Conservation (phyloP, 129 eudicot species). For the Tanacetum coccineum region DNA sequence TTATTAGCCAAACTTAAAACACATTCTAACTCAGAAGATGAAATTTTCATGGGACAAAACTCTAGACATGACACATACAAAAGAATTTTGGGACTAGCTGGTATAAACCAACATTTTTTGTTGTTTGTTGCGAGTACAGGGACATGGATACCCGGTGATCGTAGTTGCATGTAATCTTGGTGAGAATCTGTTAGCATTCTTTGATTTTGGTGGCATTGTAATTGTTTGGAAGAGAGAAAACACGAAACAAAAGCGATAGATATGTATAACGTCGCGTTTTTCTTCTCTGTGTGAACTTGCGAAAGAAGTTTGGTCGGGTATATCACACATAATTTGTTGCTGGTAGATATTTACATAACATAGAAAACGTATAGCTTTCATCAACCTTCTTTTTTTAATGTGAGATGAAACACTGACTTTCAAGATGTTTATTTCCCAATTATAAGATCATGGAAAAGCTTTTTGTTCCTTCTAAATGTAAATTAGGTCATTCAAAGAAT, state of each 20-base stretch:
- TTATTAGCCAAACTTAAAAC: not conserved
- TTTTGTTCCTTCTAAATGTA: not conserved
- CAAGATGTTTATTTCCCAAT: not conserved
- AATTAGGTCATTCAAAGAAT: not conserved
- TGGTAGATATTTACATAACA: not conserved
- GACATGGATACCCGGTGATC: slow-evolving; percentile 89
- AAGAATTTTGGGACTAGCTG: not conserved
- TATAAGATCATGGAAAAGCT: not conserved
- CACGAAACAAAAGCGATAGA: slow-evolving; percentile 39
- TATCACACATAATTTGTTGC: not conserved
- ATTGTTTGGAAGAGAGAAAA: slow-evolving; percentile 98
- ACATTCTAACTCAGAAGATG: not conserved
- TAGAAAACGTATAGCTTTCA: not conserved
- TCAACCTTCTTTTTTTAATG: not conserved
- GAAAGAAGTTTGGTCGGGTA: not conserved
- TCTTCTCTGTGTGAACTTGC: not conserved
- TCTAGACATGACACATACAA: slow-evolving; percentile 7
- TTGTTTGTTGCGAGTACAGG: slow-evolving; percentile 41
- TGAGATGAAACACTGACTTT: not conserved
- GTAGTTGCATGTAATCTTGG: slow-evolving; percentile 96
- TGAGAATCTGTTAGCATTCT: slow-evolving; percentile 88
- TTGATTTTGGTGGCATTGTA: slow-evolving; percentile 98
- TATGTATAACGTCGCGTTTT: not conserved
- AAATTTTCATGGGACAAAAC: not conserved
- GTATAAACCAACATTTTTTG: slow-evolving; percentile 11